Evolutionary conservation across 164 flowering plant genomes (phyloP), one percentile per base, ranked within the genome.

Genomic region (Tetracentron sinense): DNA sequence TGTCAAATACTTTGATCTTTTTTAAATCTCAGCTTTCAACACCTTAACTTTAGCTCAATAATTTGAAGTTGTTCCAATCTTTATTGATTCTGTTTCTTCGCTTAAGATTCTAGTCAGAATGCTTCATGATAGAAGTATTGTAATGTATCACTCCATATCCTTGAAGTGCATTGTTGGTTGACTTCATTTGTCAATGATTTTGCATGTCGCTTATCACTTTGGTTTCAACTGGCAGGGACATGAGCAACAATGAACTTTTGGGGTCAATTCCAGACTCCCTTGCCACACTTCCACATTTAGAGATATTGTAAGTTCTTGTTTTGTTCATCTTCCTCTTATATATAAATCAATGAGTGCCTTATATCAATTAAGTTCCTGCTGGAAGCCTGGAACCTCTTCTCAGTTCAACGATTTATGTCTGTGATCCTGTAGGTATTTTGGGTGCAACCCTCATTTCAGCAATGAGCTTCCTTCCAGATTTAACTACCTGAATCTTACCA

Each of bases 391-490:
- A 20, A 49, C 53, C 22, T 38, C 44, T 38, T 49, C 21, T 20
- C 7, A 20, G 1, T 10, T 15, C 25, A 42, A 16, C 25, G 6
- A 23, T n/a, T 42, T 22, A 0, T 7, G 20, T 25, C 4, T 65
- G 38, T 54, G 5, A 33, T 54, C 8, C 56, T 74, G 21, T 64
- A 86, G 96, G 71, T 72, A 59, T 62, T 81, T 63, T 58, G 85
- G 96, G 14, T 83, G 96, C 83, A 88, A 86, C 73, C 74, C 75
- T 68, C 66, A 62, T 26, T 26, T 83, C 10, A 60, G 54, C 51
- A 48, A 62, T 51, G 63, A 42, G 21, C 75, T 76, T 73, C 84
- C 81, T 23, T 21, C 71, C 26, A 67, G 58, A 66, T 57, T 67
- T 16, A 73, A 69, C 67, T 67, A 62, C 48, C 64, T 83, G 55